phyloP scores from a whole-genome alignment of 139 green algal genomes.

The Nannochloris sp. region DNA sequence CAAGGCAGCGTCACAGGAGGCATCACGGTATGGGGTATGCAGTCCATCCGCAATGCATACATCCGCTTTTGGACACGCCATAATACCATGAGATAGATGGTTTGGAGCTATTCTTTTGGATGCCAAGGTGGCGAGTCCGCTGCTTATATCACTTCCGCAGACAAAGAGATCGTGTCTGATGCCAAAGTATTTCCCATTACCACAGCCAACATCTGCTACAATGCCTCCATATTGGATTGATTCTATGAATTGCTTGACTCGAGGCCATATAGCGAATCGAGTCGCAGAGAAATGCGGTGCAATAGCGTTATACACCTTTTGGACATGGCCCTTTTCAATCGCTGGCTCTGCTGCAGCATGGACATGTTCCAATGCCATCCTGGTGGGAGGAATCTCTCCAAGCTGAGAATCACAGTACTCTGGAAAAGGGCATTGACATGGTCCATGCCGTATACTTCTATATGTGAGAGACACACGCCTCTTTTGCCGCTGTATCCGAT shows the following conservation, averaged over 20 bases:
- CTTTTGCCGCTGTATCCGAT: conserved; percentile 24
- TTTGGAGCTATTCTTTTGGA: conserved; percentile 23
- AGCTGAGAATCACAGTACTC: conserved; percentile 81
- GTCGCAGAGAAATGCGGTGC: conserved; percentile 92
- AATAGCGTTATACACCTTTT: conserved; percentile 91
- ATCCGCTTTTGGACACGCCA: conserved; percentile 41
- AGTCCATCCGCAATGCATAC: conserved; percentile 78
- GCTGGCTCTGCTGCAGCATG: background rate
- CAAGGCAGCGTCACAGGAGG: conserved; percentile 73
- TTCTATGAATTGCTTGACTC: conserved; percentile 78
- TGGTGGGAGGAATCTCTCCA: conserved; percentile 55
- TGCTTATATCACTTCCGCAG: conserved; percentile 64
- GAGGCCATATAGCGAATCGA: conserved; percentile 82
- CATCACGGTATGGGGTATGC: conserved; percentile 56
- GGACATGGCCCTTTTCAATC: conserved; percentile 64
- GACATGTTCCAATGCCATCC: conserved; percentile 17
- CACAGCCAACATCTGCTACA: conserved; percentile 88
- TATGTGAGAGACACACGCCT: conserved; percentile 83
- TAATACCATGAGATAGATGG: background rate
- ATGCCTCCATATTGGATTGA: conserved; percentile 48
- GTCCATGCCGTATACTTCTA: conserved; percentile 44
- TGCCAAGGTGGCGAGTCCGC: conserved; percentile 42
- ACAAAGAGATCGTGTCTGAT: conserved; percentile 63
- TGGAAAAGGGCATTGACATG: conserved; percentile 75
- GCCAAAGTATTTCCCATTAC: conserved; percentile 97